Conservation (phyloP, 1,284 basidiomycete species). For the Coriolopsis trogii region DNA sequence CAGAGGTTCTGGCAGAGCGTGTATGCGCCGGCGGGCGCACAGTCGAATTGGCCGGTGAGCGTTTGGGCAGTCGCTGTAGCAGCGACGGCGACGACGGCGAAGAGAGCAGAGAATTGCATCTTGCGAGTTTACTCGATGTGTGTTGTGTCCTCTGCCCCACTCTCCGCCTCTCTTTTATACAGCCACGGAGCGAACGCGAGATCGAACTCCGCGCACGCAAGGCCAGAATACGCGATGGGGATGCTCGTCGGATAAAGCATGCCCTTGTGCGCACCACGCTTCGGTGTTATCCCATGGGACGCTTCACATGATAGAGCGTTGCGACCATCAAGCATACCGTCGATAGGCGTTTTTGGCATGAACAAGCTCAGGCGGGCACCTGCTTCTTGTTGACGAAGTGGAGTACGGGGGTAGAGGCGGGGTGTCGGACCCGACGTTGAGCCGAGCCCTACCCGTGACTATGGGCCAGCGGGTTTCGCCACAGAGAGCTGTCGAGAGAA, state of each 20-base stretch:
- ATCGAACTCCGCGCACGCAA: too few species aligned
- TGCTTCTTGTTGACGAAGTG: neutral
- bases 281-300: neutral
- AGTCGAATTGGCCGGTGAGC: conserved; percentile 48
- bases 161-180: neutral
- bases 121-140: too few species aligned
- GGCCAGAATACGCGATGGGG: neutral
- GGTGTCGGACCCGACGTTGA: conserved; percentile 12
- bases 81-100: conserved; percentile 22
- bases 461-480: neutral
- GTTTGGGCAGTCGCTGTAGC: conserved; percentile 32
- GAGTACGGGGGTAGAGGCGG: neutral
- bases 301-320: neutral
- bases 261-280: neutral
- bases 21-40: conserved; percentile 48
- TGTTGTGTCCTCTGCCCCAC: too few species aligned
- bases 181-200: too few species aligned
- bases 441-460: conserved; percentile 13
- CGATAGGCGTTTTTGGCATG: too few species aligned
- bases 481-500: neutral
- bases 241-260: conserved; percentile 3
- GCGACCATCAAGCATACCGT: neutral
- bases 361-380: neutral
- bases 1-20: conserved; percentile 61
- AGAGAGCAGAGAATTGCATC: conserved; percentile 23